phyloP scores from a whole-genome alignment of 495 filamentous ascomycete species.

The Bombardia bombarda region DNA sequence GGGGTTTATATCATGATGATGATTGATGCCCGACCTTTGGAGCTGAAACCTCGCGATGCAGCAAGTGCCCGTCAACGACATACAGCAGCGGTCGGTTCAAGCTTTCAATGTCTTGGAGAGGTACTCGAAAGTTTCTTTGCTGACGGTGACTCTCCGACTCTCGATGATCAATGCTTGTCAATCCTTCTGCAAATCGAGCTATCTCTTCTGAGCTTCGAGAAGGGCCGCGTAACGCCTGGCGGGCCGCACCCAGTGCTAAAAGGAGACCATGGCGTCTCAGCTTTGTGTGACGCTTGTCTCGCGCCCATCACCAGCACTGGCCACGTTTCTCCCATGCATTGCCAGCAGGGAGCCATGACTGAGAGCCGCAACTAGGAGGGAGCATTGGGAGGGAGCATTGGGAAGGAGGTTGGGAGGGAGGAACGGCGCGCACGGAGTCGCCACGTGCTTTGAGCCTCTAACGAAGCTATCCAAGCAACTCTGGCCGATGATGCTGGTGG shows the following conservation, averaged over 20 bases:
- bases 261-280: conserved; percentile 12
- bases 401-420: neutral
- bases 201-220: neutral
- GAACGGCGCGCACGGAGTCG: neutral
- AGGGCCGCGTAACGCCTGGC: neutral
- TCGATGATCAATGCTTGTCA: neutral
- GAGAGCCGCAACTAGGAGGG: neutral
- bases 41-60: no score
- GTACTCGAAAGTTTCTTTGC: neutral
- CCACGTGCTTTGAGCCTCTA: conserved; percentile 12
- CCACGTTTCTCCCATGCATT: conserved; percentile 12
- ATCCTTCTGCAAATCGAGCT: neutral
- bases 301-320: conserved; percentile 7
- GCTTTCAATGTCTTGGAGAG: neutral
- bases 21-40: no score
- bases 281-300: conserved; percentile 21
- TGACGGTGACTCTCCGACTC: neutral
- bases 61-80: no score
- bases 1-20: no score
- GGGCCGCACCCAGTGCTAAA: neutral
- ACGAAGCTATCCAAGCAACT: no score
- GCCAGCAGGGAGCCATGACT: neutral
- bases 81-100: no score
- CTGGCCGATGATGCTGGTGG: no score
- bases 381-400: neutral